Base-by-base conservation (phyloP, 2,329 filamentous ascomycete genomes). In the Xylariaceae sp. region DNA sequence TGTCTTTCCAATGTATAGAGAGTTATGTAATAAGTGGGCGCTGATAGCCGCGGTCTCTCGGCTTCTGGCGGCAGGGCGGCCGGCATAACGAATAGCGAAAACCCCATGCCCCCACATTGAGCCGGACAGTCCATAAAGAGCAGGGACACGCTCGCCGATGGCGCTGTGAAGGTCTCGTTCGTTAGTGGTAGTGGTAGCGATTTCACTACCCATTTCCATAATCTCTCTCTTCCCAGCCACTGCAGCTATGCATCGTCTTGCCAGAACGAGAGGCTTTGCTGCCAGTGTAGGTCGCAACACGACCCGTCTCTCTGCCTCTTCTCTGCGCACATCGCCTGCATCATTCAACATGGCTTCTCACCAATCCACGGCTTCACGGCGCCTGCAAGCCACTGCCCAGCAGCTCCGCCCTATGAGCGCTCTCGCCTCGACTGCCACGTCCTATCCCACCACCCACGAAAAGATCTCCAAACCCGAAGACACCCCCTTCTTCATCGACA, bases 401-500 rank as follows among this genome's bases (percentile, higher is more conserved):
- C 75, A 80, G 55, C 70, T 82, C 37, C 72, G 71, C 55, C 71
- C 77, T 22, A 70, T 73, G 48, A 70, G 70, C 37, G 72, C 73
- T 14, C 67, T 82, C 42, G 71, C 74, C 35, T 79, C 75, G 44
- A 78, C 75, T 17, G 70, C 79, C 10, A 75, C 75, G 37, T 76
- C 69, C 64, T 92, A 84, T 66, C 86, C 85, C 21, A 85, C 74
- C 44, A 81, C 75, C 19, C 88, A 93, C 71, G 83, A 86, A 43
- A 82, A 81, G 70, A 82, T 89, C 58, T 61, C 77, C 55, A 67
- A 79, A 48, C 82, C 85, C 29, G 69, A 77, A 57, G 80, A 91
- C 64, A 92, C 88, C 12, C 85, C 82, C 22, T 90, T 86, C 73
- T 93, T 93, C 66, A 64, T 93, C 56, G 79, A 93, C 74, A 93